Evolutionary conservation across 441 rosid genomes (phyloP).

Genomic region (Bocquillonia castaneifolia): DNA sequence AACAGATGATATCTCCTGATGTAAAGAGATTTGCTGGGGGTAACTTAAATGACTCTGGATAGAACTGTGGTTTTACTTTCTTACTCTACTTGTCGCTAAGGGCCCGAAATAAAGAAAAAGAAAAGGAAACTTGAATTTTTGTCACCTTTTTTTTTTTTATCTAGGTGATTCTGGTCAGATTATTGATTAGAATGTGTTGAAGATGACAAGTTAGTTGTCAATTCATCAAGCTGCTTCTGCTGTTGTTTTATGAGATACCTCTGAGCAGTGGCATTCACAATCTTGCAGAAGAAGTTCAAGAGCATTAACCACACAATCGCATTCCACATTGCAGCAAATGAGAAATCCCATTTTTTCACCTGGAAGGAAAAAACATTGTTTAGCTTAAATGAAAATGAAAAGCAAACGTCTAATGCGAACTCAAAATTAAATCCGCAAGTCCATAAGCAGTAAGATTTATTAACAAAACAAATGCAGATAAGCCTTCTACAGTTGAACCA

Average conservation of each 20-base stretch:
- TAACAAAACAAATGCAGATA: not conserved
- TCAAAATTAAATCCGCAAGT: too few species aligned
- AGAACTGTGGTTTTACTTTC: conserved; percentile 15
- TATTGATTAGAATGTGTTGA: conserved; percentile 33
- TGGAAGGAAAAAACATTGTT: conserved; percentile 17
- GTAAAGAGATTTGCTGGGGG: not conserved
- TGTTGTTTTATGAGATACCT: conserved; percentile 66
- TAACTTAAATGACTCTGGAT: not conserved
- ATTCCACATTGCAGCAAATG: conserved; percentile 84
- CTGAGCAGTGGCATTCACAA: conserved; percentile 80
- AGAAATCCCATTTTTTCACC: conserved; percentile 81
- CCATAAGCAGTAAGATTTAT: too few species aligned
- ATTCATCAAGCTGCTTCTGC: conserved; percentile 50
- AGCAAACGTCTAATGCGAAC: too few species aligned
- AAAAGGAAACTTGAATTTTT: not conserved
- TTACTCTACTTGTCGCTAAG: conserved; percentile 15
- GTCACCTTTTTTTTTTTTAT: not conserved
- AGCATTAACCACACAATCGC: conserved; percentile 94
- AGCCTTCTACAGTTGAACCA: not conserved
- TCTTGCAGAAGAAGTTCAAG: conserved; percentile 80
- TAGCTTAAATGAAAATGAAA: too few species aligned
- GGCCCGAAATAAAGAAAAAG: too few species aligned
- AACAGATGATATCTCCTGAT: conserved; percentile 20
- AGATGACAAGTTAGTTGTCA: conserved; percentile 28
- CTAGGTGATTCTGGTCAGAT: conserved; percentile 11